phyloP scores from a whole-genome alignment of 345 rosid species.

The Raphanus sativus region DNA sequence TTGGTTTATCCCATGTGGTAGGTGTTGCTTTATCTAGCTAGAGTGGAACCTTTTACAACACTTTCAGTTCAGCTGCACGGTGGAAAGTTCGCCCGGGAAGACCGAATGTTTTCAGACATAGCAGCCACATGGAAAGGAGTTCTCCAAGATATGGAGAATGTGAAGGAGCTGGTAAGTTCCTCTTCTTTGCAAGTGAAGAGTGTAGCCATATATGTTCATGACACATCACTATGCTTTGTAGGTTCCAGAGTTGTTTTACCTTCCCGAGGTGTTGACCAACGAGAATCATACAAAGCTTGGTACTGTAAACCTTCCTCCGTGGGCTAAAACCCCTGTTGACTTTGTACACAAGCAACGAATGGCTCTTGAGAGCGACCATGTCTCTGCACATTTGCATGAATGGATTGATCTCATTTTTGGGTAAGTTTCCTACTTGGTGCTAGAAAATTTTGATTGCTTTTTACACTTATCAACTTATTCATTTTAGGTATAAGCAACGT shows the following conservation, averaged over 20 bases:
- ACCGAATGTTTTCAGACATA: slow-evolving; percentile 80
- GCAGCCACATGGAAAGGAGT: slow-evolving; percentile 90
- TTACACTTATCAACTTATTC: slow-evolving; percentile 7
- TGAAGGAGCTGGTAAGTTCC: slow-evolving; percentile 82
- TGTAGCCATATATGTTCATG: slow-evolving; percentile 22
- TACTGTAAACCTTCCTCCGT: slow-evolving; percentile 82
- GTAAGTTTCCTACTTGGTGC: slow-evolving; percentile 38
- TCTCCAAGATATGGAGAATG: slow-evolving; percentile 90
- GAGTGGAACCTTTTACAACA: slow-evolving; percentile 90
- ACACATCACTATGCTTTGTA: slow-evolving; percentile 28
- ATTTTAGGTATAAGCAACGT: slow-evolving; percentile 81
- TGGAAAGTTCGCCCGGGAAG: slow-evolving; percentile 34
- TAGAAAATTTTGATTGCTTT: not conserved
- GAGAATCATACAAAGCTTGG: slow-evolving; percentile 83
- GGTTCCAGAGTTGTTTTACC: slow-evolving; percentile 99
- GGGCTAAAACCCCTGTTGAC: slow-evolving; percentile 87
- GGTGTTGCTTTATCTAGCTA: slow-evolving; percentile 86
- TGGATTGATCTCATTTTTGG: slow-evolving; percentile 99
- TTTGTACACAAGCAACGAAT: slow-evolving; percentile 87
- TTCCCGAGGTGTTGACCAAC: slow-evolving; percentile 85
- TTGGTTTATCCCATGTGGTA: slow-evolving; percentile 39
- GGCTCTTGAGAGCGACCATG: slow-evolving; percentile 97
- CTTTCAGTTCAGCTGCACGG: slow-evolving; percentile 84
- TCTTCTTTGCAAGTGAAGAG: slow-evolving; percentile 12
- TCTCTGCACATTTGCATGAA: slow-evolving; percentile 88